These are phyloP conservation scores for Kregervanrija pseudodelftensis DNA, from an alignment of 805 yeast species.

Conservation along the genomic window DNA sequence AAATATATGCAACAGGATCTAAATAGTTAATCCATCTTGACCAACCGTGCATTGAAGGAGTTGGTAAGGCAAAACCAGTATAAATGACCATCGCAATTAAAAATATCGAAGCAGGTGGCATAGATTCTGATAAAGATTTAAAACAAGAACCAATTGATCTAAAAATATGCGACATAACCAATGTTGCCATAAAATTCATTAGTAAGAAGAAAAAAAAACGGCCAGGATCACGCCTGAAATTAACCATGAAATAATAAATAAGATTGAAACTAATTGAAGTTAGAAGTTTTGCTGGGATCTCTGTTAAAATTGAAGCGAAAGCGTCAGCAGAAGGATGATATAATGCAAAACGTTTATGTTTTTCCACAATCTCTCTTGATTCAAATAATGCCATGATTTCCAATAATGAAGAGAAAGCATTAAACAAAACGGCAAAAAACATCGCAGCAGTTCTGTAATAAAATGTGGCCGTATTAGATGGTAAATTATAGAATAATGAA, in stretches of 20 bases:
- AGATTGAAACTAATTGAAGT: conserved; percentile 42
- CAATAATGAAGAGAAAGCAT: conserved; percentile 52
- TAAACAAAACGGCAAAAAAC: conserved; percentile 60
- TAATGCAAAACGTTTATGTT: conserved; percentile 48
- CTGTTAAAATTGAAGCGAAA: conserved; percentile 52
- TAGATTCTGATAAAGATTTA: conserved; percentile 42
- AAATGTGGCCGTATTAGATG: conserved; percentile 36
- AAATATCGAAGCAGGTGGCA: conserved; percentile 51
- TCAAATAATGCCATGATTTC: conserved; percentile 51
- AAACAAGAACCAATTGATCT: conserved; percentile 46
- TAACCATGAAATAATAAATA: conserved; percentile 44
- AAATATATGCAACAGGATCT: conserved; percentile 51
- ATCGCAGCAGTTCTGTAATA: conserved; percentile 55
- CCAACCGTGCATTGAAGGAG: conserved; percentile 54
- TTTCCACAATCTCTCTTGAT: conserved; percentile 51
- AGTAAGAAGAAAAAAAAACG: conserved; percentile 46
- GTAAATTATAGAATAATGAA: conserved; percentile 50
- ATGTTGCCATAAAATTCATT: conserved; percentile 35
- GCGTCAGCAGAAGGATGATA: conserved; percentile 59
- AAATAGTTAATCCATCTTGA: conserved; percentile 58
- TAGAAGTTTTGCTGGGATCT: conserved; percentile 43
- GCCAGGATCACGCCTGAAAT: conserved; percentile 46
- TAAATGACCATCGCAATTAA: conserved; percentile 39
- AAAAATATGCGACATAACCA: conserved; percentile 49
- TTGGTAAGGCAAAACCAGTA: conserved; percentile 55